These are phyloP conservation scores for Spiraea crenata DNA, from an alignment of 331 rosid genomes.

Conservation along the genomic window DNA sequence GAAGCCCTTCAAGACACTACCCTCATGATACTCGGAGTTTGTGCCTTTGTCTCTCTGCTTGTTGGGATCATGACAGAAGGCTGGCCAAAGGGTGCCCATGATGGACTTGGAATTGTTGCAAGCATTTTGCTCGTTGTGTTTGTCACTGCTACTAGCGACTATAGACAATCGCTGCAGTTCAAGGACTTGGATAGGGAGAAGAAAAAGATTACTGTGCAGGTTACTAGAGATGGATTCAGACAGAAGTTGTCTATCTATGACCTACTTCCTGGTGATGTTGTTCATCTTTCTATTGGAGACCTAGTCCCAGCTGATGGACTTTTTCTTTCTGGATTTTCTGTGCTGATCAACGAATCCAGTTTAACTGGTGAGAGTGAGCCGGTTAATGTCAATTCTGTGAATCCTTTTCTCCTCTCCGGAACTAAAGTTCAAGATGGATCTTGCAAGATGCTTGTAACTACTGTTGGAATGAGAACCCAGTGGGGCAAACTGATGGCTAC, in stretches of 20 bases:
- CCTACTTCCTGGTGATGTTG: slow-evolving; percentile 92
- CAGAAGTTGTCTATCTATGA: slow-evolving; percentile 92
- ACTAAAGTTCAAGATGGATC: slow-evolving; percentile 98
- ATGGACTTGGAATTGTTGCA: slow-evolving; percentile 97
- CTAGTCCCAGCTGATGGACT: slow-evolving; percentile 98
- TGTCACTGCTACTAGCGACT: slow-evolving; percentile 95
- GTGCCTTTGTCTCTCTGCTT: slow-evolving; percentile 77
- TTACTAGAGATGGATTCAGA: slow-evolving; percentile 73
- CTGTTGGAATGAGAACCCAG: slow-evolving; percentile 99
- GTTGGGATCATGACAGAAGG: slow-evolving; percentile 88
- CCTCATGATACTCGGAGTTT: slow-evolving; percentile 82
- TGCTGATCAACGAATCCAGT: slow-evolving; percentile 90
- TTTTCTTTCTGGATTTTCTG: slow-evolving; percentile 75
- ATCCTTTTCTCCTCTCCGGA: slow-evolving; percentile 95
- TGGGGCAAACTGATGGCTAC: slow-evolving; percentile 99
- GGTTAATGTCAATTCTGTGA: slow-evolving; percentile 45
- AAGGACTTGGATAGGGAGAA: slow-evolving; percentile 95
- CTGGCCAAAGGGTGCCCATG: slow-evolving; percentile 99
- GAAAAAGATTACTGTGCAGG: slow-evolving; percentile 84
- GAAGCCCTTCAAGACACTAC: slow-evolving; percentile 99
- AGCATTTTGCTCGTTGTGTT: slow-evolving; percentile 95
- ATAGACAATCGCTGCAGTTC: slow-evolving; percentile 91
- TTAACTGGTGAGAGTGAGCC: slow-evolving; percentile 99
- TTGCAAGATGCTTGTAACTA: slow-evolving; percentile 95
- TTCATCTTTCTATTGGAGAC: slow-evolving; percentile 89